Evolutionary conservation across 345 rosid species (phyloP).

Genomic region (Murraya koenigii): DNA sequence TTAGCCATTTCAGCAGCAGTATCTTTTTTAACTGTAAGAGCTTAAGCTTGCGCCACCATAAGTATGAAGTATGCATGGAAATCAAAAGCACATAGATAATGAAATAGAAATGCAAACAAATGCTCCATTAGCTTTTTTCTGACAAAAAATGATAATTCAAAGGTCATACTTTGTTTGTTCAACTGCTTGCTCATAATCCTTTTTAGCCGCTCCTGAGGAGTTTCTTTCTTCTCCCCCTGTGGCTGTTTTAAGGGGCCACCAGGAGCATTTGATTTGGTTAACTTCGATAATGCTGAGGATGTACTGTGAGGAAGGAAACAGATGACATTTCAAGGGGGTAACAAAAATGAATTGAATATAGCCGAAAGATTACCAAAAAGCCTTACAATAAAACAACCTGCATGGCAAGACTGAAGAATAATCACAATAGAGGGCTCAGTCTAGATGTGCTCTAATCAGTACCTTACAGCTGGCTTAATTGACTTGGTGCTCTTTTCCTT

Average conservation of each 20-base stretch:
- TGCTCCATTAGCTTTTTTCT: not conserved
- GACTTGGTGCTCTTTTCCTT: constrained; percentile 60
- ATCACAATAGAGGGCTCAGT: constrained; percentile 2
- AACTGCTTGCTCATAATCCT: constrained; percentile 95
- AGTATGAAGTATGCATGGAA: not conserved
- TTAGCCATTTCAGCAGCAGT: constrained; percentile 90
- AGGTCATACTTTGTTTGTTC: constrained; percentile 78
- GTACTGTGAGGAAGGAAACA: constrained; percentile 43
- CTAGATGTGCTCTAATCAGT: constrained; percentile 4
- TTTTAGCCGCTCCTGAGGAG: constrained; percentile 96
- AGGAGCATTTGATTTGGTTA: constrained; percentile 56
- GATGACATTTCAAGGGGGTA: not conserved
- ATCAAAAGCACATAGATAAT: not conserved
- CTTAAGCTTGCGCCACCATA: constrained; percentile 2
- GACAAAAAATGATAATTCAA: constrained; percentile 2
- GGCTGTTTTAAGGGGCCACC: constrained; percentile 58
- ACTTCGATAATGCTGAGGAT: constrained; percentile 72
- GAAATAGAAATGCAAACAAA: not conserved
- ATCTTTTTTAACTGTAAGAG: constrained; percentile 83
- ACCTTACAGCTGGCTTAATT: constrained; percentile 64
- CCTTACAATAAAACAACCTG: not conserved
- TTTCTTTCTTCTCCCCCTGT: constrained; percentile 78
- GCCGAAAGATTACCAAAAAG: not conserved
- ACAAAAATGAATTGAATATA: not conserved
- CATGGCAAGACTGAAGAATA: not conserved